Conservation (phyloP, 257 asterid species). For the Plantago major region DNA sequence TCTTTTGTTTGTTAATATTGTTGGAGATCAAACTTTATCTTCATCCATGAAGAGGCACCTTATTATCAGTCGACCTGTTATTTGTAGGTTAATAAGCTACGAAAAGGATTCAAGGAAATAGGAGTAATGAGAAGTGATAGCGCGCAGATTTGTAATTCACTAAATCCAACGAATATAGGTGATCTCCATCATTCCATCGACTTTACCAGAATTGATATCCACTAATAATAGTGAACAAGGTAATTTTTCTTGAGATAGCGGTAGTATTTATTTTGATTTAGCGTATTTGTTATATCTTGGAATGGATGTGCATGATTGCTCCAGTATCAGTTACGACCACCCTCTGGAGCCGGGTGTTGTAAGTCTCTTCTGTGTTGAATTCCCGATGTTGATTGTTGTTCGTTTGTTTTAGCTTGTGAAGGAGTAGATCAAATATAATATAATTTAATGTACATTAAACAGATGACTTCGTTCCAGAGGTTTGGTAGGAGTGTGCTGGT, state of each 20-base stretch:
- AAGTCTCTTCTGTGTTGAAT: conserved; percentile 34
- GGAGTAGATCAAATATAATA: neutral
- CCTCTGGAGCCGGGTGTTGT: conserved; percentile 90
- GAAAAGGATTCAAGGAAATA: conserved; percentile 70
- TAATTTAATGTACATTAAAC: no score
- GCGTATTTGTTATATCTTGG: conserved; percentile 54
- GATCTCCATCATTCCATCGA: conserved; percentile 13
- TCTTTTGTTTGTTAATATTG: neutral
- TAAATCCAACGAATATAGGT: conserved; percentile 98
- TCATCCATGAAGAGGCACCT: conserved; percentile 2
- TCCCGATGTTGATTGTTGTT: conserved; percentile 11
- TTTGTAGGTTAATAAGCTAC: conserved; percentile 64
- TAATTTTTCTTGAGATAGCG: conserved; percentile 5
- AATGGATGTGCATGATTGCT: conserved; percentile 97
- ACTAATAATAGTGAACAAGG: conserved; percentile 12
- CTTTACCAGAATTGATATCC: conserved; percentile 12
- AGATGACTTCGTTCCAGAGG: no score
- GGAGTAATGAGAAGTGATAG: conserved; percentile 67
- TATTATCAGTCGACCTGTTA: conserved; percentile 5
- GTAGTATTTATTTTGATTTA: conserved; percentile 19
- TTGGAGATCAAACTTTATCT: neutral
- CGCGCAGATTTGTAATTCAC: conserved; percentile 46
- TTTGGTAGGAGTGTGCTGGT: no score
- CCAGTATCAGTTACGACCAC: conserved; percentile 60
- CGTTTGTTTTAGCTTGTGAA: neutral